These are phyloP conservation scores for Exophiala dermatitidis DNA, from an alignment of 2,329 filamentous ascomycete species.

Conservation along the genomic window DNA sequence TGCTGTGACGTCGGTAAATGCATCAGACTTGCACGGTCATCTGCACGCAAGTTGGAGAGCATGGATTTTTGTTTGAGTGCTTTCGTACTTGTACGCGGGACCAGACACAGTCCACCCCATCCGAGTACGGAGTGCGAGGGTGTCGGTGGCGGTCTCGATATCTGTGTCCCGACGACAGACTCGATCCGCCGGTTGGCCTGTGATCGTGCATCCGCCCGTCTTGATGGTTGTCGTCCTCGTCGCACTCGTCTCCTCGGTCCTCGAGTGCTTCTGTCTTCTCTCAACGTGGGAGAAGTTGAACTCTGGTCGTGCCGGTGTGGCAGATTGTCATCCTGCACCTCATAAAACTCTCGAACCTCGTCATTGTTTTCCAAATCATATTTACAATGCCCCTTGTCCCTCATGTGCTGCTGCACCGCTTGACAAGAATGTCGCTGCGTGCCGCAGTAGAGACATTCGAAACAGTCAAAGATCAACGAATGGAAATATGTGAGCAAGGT, in stretches of 20 bases:
- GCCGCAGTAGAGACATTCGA: constrained; percentile 48
- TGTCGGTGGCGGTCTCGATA: constrained; percentile 6
- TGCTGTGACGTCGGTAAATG: constrained; percentile 31
- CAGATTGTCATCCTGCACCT: constrained; percentile 12
- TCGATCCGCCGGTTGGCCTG: not conserved
- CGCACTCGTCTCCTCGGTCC: too few relatives aligned
- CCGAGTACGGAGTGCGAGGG: not conserved
- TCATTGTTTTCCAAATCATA: constrained; percentile 36
- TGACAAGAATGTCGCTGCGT: constrained; percentile 38
- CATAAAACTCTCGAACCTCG: constrained; percentile 41
- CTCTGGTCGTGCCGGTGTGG: too few relatives aligned
- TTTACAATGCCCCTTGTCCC: constrained; percentile 43
- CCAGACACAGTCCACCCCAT: not conserved
- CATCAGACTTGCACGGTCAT: constrained; percentile 28
- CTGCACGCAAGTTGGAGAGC: constrained; percentile 26
- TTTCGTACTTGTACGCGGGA: constrained; percentile 5
- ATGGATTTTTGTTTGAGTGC: constrained; percentile 17
- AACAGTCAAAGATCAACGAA: constrained; percentile 43
- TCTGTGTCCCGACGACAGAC: constrained; percentile 1
- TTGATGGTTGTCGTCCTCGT: not conserved
- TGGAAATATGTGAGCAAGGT: constrained; percentile 45
- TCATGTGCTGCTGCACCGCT: constrained; percentile 48
- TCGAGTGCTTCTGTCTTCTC: not conserved
- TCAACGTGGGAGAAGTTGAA: constrained; percentile 19
- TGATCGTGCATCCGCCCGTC: constrained; percentile 5